Base-by-base conservation (phyloP, 2,329 filamentous ascomycete genomes). In the Coniella lustricola region DNA sequence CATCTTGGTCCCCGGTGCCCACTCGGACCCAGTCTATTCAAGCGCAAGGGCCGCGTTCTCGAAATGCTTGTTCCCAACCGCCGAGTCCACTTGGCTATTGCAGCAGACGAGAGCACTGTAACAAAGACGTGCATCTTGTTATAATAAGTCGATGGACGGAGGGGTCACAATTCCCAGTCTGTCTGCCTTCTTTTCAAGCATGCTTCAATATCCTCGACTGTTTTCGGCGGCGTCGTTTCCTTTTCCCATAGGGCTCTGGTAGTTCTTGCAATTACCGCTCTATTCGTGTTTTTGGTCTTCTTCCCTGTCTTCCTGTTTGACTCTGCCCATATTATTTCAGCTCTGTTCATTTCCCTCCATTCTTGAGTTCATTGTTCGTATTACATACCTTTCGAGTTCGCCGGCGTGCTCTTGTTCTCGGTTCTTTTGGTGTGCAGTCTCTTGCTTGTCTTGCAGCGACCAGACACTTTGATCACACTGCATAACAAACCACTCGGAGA, bases 211-310 rank as follows among this genome's bases (percentile, higher is more conserved):
- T 29, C 34, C 29, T n/a, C 20, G 35, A 20, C 31, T 13, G 49
- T 47, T 46, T 25, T 29, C 48, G 46, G 53, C 40, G 48, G 36
- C 51, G 54, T 49, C 49, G 12, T n/a, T 12, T 54, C 44, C 48
- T 40, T 50, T 54, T 49, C 55, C 49, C 42, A 42, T 68, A 68
- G 65, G 71, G 68, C 72, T 74, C 73, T 66, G 71, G 71, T 64
- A 75, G 72, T 68, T 71, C 65, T 62, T 55, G 58, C 57, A 60
- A 60, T 61, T 60, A 55, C 55, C 54, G 40, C 54, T 49, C 46
- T 38, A 45, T 37, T n/a, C n/a, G n/a, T n/a, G n/a, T 29, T 29
- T 29, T 10, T 46, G 47, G n/a, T n/a, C 44, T 36, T 53, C 46
- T 45, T 42, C 56, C n/a, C 52, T 52, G 50, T 51, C 54, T 53